Base-by-base conservation (phyloP, 352 stramenopile genomes). In the Phytopythium mirpurense region DNA sequence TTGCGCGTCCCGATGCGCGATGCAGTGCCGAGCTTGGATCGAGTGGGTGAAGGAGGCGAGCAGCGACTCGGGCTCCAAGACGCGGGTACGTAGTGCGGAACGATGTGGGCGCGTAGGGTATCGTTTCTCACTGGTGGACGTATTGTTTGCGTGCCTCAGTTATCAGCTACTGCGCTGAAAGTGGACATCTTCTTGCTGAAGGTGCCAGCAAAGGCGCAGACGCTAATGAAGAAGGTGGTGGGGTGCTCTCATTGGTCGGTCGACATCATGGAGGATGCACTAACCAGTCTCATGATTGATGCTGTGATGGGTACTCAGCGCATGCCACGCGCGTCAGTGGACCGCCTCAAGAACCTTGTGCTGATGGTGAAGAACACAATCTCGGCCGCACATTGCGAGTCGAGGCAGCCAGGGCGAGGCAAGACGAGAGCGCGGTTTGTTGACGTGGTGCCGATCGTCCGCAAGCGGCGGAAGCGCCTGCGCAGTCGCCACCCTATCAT, bases 401-500 rank as follows among this genome's bases (percentile, higher is more conserved):
- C 35, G 14, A n/a, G 27, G 47, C 46, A 48, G 15, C 38, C 44
- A 18, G 50, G 59, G 19, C 64, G 62, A 11, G 32, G 38, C 36
- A 82, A 72, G 44, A 40, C 46, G 19, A 63, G 54, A 26, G 57
- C 62, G 10, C 71, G 72, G 51, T 59, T 81, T 50, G 51, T 85
- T 26, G 74, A 74, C 35, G 63, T 83, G 15, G 63, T 87, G 14
- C 74, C 76, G 10, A 78, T 87, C 24, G 67, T 85, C 24, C 67
- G 70, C 21, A 83, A 80, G 49, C 60, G 70, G 26, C 72, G 65
- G 18, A 79, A 74, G 53, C 72, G 70, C 0, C 56, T 90, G 26
- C 74, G 74, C 35, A 90, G 79, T 57, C 68, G 79, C 7, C 79
- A 90, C 57, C 74, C 78, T 31, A 80, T 79, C 52, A 90, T 90